Evolutionary conservation across 331 rosid species (phyloP).

Genomic region (Spiraea crenata): DNA sequence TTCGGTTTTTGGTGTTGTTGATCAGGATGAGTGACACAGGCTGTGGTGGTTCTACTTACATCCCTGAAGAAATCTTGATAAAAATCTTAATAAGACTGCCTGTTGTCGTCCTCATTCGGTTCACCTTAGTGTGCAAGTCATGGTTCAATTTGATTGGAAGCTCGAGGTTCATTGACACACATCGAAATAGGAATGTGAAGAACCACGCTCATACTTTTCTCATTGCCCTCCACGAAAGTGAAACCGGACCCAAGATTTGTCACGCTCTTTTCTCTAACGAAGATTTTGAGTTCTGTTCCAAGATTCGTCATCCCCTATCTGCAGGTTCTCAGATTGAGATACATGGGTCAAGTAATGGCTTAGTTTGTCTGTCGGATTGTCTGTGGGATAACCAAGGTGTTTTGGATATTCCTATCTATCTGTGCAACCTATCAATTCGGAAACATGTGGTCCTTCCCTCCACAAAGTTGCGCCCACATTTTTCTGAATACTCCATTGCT

Average conservation of each 20-base stretch:
- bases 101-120: not conserved
- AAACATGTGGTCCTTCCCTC: not conserved
- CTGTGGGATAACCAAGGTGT: too few species aligned
- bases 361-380: constrained; percentile 10
- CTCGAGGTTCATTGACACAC: not conserved
- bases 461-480: not conserved
- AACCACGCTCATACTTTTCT: not conserved
- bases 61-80: not conserved
- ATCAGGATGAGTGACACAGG: too few species aligned
- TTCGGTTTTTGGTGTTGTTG: too few species aligned
- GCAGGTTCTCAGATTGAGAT: not conserved
- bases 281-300: not conserved
- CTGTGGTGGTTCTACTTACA: not conserved
- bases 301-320: not conserved
- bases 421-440: constrained; percentile 1
- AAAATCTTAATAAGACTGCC: not conserved
- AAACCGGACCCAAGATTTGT: not conserved
- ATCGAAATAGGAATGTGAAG: not conserved
- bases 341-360: constrained; percentile 2
- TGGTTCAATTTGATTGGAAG: not conserved
- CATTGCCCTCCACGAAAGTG: not conserved
- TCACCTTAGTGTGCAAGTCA: not conserved
- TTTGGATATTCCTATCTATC: not conserved
- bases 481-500: not conserved
- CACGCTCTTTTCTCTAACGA: not conserved